Conservation (phyloP, 2,329 filamentous ascomycete genomes). For the Arthrobotrys entomopaga region DNA sequence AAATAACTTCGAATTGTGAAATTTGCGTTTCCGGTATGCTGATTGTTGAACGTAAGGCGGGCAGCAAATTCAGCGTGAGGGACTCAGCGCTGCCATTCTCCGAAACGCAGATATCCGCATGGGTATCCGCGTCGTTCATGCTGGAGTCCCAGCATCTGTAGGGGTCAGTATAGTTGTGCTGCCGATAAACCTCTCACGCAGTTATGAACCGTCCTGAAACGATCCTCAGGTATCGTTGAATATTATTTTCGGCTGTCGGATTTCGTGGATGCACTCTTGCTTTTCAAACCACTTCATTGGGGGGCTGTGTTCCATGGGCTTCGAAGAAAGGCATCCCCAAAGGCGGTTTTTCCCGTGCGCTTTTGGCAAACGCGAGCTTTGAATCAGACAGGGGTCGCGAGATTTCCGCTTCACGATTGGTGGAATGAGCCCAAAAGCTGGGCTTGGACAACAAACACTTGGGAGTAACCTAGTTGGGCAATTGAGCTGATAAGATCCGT, state of each 20-base stretch:
- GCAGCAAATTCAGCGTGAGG: conserved; percentile 38
- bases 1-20: conserved; percentile 15
- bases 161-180: not conserved
- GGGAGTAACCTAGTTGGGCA: no score
- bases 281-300: not conserved
- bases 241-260: not conserved
- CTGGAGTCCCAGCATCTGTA: not conserved
- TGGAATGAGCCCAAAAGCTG: not conserved
- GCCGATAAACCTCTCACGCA: not conserved
- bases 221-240: no score
- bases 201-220: no score
- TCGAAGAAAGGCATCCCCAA: not conserved
- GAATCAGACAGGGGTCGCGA: not conserved
- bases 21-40: conserved; percentile 33
- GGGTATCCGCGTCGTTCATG: conserved; percentile 31
- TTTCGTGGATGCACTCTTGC: not conserved
- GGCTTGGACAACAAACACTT: no score
- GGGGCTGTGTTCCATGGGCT: not conserved
- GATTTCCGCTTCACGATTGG: not conserved
- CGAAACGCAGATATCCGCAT: conserved; percentile 17
- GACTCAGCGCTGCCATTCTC: conserved; percentile 35
- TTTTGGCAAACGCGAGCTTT: not conserved
- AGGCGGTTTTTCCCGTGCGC: not conserved
- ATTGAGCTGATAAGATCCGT: no score
- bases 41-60: conserved; percentile 18